These are phyloP conservation scores for Cercospora sp. DNA, from an alignment of 2,329 filamentous ascomycete species.

Conservation along the genomic window DNA sequence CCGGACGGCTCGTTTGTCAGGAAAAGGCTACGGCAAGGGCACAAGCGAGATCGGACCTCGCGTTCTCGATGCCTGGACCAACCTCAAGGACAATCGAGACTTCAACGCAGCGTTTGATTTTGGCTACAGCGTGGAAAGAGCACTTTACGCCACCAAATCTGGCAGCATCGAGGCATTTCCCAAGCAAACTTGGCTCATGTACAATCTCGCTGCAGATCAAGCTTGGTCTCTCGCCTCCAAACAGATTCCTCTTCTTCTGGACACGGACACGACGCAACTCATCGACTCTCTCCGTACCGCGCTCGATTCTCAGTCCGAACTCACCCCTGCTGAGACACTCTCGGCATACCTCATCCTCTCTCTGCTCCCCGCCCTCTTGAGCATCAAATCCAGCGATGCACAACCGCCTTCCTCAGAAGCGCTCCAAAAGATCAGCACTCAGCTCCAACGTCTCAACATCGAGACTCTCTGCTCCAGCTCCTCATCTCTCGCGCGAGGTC, in stretches of 20 bases:
- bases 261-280: not conserved
- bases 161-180: not conserved
- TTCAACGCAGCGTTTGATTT: conserved; percentile 39
- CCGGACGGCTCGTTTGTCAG: conserved; percentile 36
- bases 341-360: conserved; percentile 25
- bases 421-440: conserved; percentile 20
- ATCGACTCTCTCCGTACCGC: conserved; percentile 12
- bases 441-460: conserved; percentile 21
- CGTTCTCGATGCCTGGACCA: conserved; percentile 34
- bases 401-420: conserved; percentile 13
- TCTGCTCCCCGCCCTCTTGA: conserved; percentile 22
- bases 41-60: conserved; percentile 29
- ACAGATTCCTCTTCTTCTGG: conserved; percentile 5
- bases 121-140: conserved; percentile 35
- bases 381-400: not conserved
- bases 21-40: conserved; percentile 25
- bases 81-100: conserved; percentile 38
- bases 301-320: conserved; percentile 6
- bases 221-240: conserved; percentile 28
- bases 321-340: conserved; percentile 25
- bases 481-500: conserved; percentile 20
- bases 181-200: conserved; percentile 28
- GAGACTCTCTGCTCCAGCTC: conserved; percentile 14
- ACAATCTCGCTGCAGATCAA: conserved; percentile 31
- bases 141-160: conserved; percentile 22